A percentile compares a stretch with the other conserved stretches of the same genome.
Conservation (phyloP, 768 basidiomycete species). For the Neoboletus subvelutipes region DNA sequence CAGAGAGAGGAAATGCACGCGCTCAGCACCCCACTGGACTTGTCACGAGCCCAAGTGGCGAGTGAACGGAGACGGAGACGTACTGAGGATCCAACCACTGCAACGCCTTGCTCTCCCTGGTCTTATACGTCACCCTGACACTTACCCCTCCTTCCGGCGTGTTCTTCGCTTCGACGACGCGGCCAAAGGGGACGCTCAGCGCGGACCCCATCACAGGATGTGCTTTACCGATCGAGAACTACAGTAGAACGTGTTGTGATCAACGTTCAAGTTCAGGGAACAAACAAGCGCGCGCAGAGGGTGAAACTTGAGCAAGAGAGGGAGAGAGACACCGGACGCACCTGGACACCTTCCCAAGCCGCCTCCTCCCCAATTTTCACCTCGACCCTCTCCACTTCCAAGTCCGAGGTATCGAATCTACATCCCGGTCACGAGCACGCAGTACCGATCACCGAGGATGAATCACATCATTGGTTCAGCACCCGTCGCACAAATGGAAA, state of each 20-base stretch:
- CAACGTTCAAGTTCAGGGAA: background rate
- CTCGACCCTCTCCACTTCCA: conserved; percentile 55
- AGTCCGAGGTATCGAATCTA: conserved; percentile 74
- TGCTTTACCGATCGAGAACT: conserved; percentile 56
- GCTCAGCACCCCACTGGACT: background rate
- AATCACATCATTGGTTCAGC: background rate
- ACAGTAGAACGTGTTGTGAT: background rate
- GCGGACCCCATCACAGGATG: conserved; percentile 78
- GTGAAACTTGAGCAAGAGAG: background rate
- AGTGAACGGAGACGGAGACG: conserved; percentile 14
- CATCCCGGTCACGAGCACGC: background rate
- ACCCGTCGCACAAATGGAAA: background rate
- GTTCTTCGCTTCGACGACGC: conserved; percentile 30
- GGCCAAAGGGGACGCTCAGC: conserved; percentile 55
- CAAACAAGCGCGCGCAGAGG: background rate
- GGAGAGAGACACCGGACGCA: conserved; percentile 34
- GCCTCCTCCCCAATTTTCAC: conserved; percentile 44
- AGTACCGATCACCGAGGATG: background rate
- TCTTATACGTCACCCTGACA: conserved; percentile 64
- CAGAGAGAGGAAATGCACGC: background rate
- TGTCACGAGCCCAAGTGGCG: background rate
- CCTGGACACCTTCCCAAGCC: conserved; percentile 42
- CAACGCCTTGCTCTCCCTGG: conserved; percentile 74
- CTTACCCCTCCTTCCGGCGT: conserved; percentile 32
- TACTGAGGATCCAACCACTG: conserved; percentile 86